Base-by-base conservation (phyloP, 108 stramenopile genomes). In the Schizochytrium sp. region DNA sequence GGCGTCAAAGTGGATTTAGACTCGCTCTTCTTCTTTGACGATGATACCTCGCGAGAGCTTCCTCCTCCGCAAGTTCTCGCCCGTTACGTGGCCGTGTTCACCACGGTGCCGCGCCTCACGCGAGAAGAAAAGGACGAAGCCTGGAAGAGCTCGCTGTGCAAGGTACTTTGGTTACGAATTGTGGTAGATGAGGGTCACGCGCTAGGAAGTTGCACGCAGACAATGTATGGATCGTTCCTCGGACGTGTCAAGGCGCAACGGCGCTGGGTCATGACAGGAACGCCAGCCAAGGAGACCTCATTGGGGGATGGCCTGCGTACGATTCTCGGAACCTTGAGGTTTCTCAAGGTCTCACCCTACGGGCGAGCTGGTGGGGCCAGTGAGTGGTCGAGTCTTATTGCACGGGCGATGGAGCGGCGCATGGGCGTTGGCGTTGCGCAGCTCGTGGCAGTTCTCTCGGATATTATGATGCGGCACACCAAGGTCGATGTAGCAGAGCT, bases 261-360 rank as follows among this genome's bases (percentile, higher is more conserved):
- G 28, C 45, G 76, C n/a, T 83, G 76, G 76, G 76, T 83, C 23
- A 83, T 83, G 76, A 83, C 76, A 3, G 76, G 76, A 83, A 83
- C 76, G n/a, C 76, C 76, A 6, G 76, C 76, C 8, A 83, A 83
- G 51, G 76, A 83, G 76, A 83, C 76, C n/a, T 83, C 76, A 12
- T 3, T 83, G 19, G 25, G 6, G 45, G 76, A 47, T 34, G 76
- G 76, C 51, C 51, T 83, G 48, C 76, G 76, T 5, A 53, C 76
- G 19, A 83, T 83, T 53, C 76, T 83, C 10, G 76, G 76, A 47
- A 18, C 28, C 48, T 6, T 83, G 76, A 43, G 76, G 3, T 83
- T 83, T 23, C 28, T 83, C 5, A 8, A 45, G 6, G n/a, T 53
- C 51, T 16, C 45, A 8, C 76, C 76, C 43, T 83, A 53, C 51